Percentiles rank a stretch among this genome's conserved stretches.
phyloP scores from a whole-genome alignment of 768 basidiomycete genomes.

The Suillus paluster region DNA sequence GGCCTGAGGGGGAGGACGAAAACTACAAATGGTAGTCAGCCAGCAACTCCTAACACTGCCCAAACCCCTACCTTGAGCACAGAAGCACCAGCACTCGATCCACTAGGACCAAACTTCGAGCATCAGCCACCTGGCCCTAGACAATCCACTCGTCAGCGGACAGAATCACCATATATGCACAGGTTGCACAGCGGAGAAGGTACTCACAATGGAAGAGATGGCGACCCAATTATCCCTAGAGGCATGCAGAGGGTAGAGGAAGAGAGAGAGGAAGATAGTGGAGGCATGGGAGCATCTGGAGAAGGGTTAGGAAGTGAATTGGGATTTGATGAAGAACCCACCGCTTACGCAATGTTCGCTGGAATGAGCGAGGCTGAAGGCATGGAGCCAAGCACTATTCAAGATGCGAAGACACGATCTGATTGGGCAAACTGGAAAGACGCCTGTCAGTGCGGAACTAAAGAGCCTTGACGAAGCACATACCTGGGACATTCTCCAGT shows the following conservation, averaged over 20 bases:
- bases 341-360: not conserved
- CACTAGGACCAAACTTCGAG: conserved; percentile 3
- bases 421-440: conserved; percentile 7
- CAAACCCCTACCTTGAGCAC: conserved; percentile 1
- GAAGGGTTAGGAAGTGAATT: too few species aligned
- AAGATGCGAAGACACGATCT: not conserved
- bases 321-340: conserved; percentile 1
- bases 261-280: not conserved
- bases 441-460: too few species aligned
- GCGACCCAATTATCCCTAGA: not conserved
- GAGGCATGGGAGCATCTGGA: conserved; percentile 6
- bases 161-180: not conserved
- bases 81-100: not conserved
- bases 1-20: too few species aligned
- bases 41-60: not conserved
- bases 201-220: not conserved
- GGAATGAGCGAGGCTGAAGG: not conserved
- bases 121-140: not conserved
- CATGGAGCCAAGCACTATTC: not conserved
- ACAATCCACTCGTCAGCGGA: not conserved
- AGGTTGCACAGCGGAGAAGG: not conserved
- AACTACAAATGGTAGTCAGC: too few species aligned
- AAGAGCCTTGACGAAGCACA: too few species aligned
- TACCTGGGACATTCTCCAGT: conserved; percentile 6
- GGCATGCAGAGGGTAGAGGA: not conserved